A percentile compares a stretch with the other conserved stretches of the same genome.
Evolutionary conservation across 257 asterid genomes (phyloP).

Genomic region (Ilex aquifolium): DNA sequence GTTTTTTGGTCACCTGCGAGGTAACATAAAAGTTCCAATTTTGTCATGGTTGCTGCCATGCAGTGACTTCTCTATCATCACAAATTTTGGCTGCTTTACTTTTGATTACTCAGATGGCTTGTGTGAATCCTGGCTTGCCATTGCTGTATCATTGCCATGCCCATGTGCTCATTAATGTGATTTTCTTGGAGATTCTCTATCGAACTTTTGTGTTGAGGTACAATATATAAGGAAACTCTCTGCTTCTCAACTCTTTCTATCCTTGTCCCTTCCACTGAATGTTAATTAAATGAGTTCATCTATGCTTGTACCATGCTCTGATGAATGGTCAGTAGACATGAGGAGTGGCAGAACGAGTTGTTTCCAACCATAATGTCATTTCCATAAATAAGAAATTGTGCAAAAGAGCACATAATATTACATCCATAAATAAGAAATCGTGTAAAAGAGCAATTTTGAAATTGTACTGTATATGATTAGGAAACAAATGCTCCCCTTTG

Average conservation of each 20-base stretch:
- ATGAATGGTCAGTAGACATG: too few species aligned
- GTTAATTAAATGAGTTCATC: too few species aligned
- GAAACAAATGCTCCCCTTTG: too few species aligned
- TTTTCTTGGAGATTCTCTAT: constrained; percentile 13
- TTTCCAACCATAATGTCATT: too few species aligned
- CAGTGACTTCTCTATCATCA: constrained; percentile 17
- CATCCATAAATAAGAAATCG: too few species aligned
- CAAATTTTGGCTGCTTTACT: constrained; percentile 15
- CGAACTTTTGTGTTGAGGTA: constrained; percentile 29
- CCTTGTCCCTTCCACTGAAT: too few species aligned
- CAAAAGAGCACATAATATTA: too few species aligned
- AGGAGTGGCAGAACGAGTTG: too few species aligned
- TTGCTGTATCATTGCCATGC: constrained; percentile 20
- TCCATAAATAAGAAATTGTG: too few species aligned
- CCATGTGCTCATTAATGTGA: constrained; percentile 24
- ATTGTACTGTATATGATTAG: too few species aligned
- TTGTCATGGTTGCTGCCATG: constrained; percentile 14
- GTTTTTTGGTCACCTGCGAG: constrained; percentile 19
- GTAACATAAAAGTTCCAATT: constrained; percentile 30
- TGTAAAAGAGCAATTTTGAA: too few species aligned
- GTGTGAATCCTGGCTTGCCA: constrained; percentile 17
- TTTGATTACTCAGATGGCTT: constrained; percentile 20
- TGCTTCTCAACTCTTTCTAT: constrained; percentile 11
- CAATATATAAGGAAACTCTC: constrained; percentile 23
- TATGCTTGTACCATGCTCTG: too few species aligned